Conservation (phyloP, 805 yeast genomes). For the Wickerhamomyces subpelliculosus region DNA sequence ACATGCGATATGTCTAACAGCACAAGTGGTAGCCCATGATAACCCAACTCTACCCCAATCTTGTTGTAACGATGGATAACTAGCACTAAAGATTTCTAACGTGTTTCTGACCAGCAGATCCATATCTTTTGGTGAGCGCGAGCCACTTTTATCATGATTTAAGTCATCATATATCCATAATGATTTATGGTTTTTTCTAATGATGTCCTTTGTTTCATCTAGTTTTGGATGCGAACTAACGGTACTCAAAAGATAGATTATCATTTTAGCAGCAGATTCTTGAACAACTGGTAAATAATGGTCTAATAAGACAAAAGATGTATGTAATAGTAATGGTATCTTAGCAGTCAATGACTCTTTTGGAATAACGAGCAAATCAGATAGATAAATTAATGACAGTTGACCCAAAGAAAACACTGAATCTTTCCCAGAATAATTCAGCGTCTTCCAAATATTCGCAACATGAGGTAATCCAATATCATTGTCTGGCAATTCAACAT, state of each 20-base stretch:
- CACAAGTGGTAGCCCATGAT: constrained; percentile 95
- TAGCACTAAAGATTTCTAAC: constrained; percentile 45
- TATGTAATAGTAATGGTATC: constrained; percentile 71
- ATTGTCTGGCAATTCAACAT: constrained; percentile 24
- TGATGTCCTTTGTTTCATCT: constrained; percentile 46
- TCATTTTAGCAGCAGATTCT: constrained; percentile 72
- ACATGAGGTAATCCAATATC: constrained; percentile 57
- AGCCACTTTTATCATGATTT: constrained; percentile 67
- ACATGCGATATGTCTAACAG: constrained; percentile 95
- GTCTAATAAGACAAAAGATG: constrained; percentile 74
- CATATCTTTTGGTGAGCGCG: constrained; percentile 83
- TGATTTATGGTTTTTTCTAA: constrained; percentile 41
- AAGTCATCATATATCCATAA: constrained; percentile 88
- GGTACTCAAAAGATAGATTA: constrained; percentile 62
- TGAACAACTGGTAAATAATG: constrained; percentile 81
- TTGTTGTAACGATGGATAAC: constrained; percentile 49
- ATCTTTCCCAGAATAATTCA: constrained; percentile 55
- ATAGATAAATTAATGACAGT: constrained; percentile 75
- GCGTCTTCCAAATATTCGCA: constrained; percentile 55
- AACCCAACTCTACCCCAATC: constrained; percentile 84
- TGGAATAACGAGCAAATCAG: constrained; percentile 67
- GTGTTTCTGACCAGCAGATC: constrained; percentile 61
- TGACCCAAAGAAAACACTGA: constrained; percentile 85
- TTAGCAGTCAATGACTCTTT: constrained; percentile 53
- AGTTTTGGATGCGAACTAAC: constrained; percentile 47